Evolutionary conservation across 2,329 filamentous ascomycete genomes (phyloP).

Genomic region (Cercospora sojina): DNA sequence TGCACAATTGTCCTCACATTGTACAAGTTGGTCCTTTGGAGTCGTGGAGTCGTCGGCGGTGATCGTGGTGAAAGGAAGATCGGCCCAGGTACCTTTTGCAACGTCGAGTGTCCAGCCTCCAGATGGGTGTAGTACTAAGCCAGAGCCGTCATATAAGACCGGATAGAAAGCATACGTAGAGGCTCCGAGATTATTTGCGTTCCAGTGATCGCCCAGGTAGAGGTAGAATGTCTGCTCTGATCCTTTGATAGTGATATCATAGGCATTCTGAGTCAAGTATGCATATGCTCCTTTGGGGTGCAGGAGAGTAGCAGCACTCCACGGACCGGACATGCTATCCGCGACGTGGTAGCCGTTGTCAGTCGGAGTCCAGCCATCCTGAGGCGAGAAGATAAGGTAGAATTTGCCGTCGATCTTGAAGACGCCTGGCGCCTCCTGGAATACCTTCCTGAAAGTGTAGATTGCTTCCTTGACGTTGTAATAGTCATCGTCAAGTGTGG

Average conservation of each 20-base stretch:
- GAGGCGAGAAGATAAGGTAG: constrained; percentile 61
- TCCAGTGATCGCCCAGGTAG: constrained; percentile 69
- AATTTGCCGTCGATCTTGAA: constrained; percentile 61
- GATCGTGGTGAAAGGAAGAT: constrained; percentile 26
- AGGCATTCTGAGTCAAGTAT: constrained; percentile 61
- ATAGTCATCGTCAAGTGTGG: constrained; percentile 30
- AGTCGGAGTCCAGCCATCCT: constrained; percentile 52
- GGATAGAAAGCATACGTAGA: constrained; percentile 33
- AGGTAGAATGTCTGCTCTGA: constrained; percentile 43
- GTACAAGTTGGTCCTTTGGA: constrained; percentile 15
- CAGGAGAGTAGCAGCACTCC: constrained; percentile 61
- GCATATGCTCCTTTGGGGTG: constrained; percentile 58
- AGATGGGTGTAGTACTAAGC: constrained; percentile 26
- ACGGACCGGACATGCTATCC: constrained; percentile 58
- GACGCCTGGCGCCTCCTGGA: constrained; percentile 60
- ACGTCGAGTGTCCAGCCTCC: constrained; percentile 32
- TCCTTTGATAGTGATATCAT: constrained; percentile 52
- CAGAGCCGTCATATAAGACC: constrained; percentile 24
- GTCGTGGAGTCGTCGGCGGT: constrained; percentile 28
- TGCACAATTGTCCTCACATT: constrained; percentile 24
- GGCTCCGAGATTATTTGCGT: constrained; percentile 53
- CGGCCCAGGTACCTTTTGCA: constrained; percentile 27
- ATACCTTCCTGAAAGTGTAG: constrained; percentile 29
- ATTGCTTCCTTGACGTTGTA: constrained; percentile 27
- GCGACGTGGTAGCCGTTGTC: constrained; percentile 65